Percentiles rank a stretch among this genome's conserved stretches.
Evolutionary conservation across 805 yeast species (phyloP).

Genomic region (Schwanniomyces polymorphus): DNA sequence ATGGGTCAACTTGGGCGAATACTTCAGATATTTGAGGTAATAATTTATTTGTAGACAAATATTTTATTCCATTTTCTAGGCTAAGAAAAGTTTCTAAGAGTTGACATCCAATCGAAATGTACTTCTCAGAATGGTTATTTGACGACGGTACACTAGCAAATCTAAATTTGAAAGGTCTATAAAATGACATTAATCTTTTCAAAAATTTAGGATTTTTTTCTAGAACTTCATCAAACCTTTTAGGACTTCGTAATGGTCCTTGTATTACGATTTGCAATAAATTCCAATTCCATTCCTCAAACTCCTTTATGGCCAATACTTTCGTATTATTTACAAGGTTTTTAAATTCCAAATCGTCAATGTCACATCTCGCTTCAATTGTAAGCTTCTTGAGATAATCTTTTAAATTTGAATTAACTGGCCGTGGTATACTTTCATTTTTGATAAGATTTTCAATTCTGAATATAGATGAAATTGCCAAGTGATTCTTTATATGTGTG

Average conservation of each 20-base stretch:
- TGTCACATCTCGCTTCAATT: conserved; percentile 20
- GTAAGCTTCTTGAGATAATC: conserved; percentile 18
- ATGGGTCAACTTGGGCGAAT: conserved; percentile 79
- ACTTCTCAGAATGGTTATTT: conserved; percentile 50
- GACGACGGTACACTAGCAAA: conserved; percentile 49
- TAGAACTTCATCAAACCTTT: conserved; percentile 72
- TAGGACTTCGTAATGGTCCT: conserved; percentile 78
- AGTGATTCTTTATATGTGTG: conserved; percentile 9
- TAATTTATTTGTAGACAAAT: conserved; percentile 69
- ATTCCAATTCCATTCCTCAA: conserved; percentile 86
- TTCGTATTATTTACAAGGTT: conserved; percentile 64
- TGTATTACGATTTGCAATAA: conserved; percentile 67
- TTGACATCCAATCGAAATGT: conserved; percentile 72
- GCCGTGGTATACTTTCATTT: conserved; percentile 23
- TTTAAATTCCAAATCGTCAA: conserved; percentile 68
- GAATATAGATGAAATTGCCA: conserved; percentile 40
- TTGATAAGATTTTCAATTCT: conserved; percentile 48
- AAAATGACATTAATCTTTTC: conserved; percentile 81
- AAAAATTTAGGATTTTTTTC: conserved; percentile 78
- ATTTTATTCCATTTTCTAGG: conserved; percentile 64
- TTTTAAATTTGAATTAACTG: conserved; percentile 15
- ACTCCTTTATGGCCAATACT: conserved; percentile 77
- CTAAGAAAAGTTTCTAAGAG: conserved; percentile 65
- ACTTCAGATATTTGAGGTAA: conserved; percentile 89
- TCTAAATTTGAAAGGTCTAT: conserved; percentile 86